Conservation (phyloP, 208 protist species). For the Endotrypanum monterogeii region DNA sequence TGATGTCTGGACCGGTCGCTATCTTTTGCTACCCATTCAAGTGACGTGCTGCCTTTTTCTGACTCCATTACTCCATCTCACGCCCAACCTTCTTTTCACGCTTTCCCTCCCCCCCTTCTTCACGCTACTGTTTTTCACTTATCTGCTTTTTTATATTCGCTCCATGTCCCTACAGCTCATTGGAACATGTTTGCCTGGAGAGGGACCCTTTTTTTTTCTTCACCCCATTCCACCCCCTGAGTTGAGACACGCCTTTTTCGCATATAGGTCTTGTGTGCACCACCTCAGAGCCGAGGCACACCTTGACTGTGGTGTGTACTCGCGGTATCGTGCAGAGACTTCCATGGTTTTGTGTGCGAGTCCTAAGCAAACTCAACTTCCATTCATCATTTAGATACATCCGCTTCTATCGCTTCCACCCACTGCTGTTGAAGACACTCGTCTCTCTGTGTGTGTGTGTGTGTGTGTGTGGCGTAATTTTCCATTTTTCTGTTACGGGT, state of each 20-base stretch:
- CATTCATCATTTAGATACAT: constrained; percentile 6
- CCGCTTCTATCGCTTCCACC: neutral
- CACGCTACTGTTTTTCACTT: neutral
- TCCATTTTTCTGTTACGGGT: neutral
- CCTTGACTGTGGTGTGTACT: constrained; percentile 5
- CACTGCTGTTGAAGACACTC: neutral
- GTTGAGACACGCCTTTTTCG: neutral
- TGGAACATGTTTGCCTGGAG: constrained; percentile 3
- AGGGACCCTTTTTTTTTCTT: neutral
- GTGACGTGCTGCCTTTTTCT: neutral
- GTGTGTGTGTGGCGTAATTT: neutral
- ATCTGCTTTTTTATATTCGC: neutral
- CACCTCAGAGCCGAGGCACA: neutral
- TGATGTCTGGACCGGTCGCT: neutral
- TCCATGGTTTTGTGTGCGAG: neutral
- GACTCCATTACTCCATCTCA: neutral
- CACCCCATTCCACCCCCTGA: neutral
- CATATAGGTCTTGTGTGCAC: constrained; percentile 1
- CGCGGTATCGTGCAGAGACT: neutral
- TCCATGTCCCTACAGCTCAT: constrained; percentile 6
- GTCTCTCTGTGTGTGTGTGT: neutral
- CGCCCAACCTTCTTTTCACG: neutral
- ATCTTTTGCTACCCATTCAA: neutral
- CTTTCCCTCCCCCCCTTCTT: neutral
- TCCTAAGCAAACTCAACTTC: neutral